phyloP scores from a whole-genome alignment of 2,329 filamentous ascomycete genomes.

The Fusarium sp. region DNA sequence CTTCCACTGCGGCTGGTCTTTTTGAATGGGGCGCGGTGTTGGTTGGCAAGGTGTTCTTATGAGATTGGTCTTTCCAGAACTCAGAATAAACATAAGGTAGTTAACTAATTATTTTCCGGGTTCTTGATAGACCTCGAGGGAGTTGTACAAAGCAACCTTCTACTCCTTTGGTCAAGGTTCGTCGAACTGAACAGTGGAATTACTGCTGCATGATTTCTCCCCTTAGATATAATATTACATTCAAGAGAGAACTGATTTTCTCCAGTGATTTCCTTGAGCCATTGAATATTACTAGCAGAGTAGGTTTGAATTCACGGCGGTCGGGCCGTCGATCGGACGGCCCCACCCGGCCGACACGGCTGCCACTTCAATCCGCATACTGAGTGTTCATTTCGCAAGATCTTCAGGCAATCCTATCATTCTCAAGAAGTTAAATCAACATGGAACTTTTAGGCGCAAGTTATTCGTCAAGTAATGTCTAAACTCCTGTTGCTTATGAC shows the following conservation, averaged over 20 bases:
- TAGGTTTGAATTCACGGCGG: conserved; percentile 13
- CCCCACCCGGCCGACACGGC: conserved; percentile 26
- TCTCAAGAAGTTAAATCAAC: not conserved
- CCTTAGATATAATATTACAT: no score
- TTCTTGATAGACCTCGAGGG: conserved; percentile 21
- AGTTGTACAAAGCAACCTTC: not conserved
- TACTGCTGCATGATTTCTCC: not conserved
- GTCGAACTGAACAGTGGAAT: not conserved
- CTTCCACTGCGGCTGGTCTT: not conserved
- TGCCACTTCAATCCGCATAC: not conserved
- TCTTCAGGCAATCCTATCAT: not conserved
- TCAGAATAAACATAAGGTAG: not conserved
- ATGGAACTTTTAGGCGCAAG: not conserved
- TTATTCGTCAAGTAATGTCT: not conserved
- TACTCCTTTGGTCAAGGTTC: not conserved
- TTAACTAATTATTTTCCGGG: conserved; percentile 3
- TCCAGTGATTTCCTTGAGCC: not conserved
- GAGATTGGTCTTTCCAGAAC: not conserved
- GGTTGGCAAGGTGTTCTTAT: not conserved
- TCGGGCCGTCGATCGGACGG: conserved; percentile 24
- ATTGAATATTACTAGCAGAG: not conserved
- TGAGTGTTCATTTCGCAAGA: not conserved
- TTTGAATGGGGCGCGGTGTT: not conserved
- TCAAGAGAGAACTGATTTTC: not conserved
- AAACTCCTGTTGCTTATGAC: not conserved